Base-by-base conservation (phyloP, 352 stramenopile species). In the Achlya hypogyna region DNA sequence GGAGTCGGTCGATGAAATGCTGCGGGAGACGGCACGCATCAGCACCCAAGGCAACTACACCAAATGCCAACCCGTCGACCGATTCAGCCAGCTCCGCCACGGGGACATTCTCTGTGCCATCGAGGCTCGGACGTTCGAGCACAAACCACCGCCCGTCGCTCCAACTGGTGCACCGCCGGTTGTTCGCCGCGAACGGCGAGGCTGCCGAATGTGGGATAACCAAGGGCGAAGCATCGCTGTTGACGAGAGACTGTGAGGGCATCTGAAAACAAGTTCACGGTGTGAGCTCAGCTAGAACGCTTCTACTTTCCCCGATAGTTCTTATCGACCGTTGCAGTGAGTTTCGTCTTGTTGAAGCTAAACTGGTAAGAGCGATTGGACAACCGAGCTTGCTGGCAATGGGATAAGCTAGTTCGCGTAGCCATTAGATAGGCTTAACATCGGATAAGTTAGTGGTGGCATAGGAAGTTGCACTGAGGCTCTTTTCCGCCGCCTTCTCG, bases 51-150 rank as follows among this genome's bases (percentile, higher is more conserved):
- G 60, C 22, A 6, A 38, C 16, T 67, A 58, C 43, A 59, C 40
- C 27, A 67, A 67, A 34, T 47, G 49, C 32, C 9, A 42, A 5
- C 8, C 12, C 16, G 34, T 67, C 20, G 4, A 5, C 6, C 29
- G 28, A 3, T 67, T 67, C 28, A 22, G 18, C 18, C 60, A 67
- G 18, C 51, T 67, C 9, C 29, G 51, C 2, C 40, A 38, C n/a
- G 60, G 60, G 1, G 60, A 67, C 35, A 67, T 67, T 58, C 31
- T 67, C 18, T 67, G 60, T 40, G 60, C 51, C 23, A 35, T 67
- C 28, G 42, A 67, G 20, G 18, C 5, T 20, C 25, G 53, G 14
- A 35, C 9, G 25, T 65, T 9, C 6, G 14, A 65, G 18, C 8
- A 12, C 12, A 3, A 12, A 38, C 1, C 16, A 4, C 16, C 2